Evolutionary conservation across 805 yeast genomes (phyloP).

Genomic region (Hanseniaspora jakobsenii): DNA sequence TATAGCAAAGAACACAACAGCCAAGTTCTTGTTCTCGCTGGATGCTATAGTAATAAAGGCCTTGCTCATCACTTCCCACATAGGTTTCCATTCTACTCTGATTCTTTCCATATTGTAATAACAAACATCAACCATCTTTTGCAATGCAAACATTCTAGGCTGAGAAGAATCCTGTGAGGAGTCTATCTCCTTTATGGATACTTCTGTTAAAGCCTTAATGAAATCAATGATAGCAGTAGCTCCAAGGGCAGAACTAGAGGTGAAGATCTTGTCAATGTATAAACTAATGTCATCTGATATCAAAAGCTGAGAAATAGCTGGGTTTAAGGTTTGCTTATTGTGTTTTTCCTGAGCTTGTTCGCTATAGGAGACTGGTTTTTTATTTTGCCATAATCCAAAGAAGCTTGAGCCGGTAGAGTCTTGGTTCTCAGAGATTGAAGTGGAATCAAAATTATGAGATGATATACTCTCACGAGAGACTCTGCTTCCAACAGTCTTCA

Average conservation of each 20-base stretch:
- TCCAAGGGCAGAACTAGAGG: slow-evolving; percentile 63
- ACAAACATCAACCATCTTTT: slow-evolving; percentile 92
- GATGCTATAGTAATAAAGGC: slow-evolving; percentile 80
- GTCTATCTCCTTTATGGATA: slow-evolving; percentile 81
- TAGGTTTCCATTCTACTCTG: slow-evolving; percentile 88
- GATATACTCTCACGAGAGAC: slow-evolving; percentile 10
- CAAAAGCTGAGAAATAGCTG: slow-evolving; percentile 45
- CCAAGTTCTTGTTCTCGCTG: slow-evolving; percentile 44
- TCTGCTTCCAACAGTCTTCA: slow-evolving; percentile 34
- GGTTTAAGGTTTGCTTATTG: slow-evolving; percentile 55
- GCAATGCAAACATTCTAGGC: slow-evolving; percentile 86
- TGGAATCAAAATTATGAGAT: too few relatives aligned
- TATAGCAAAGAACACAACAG: slow-evolving; percentile 77
- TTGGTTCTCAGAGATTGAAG: too few relatives aligned
- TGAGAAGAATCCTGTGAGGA: slow-evolving; percentile 69
- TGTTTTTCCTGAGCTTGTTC: slow-evolving; percentile 61
- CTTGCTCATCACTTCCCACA: slow-evolving; percentile 89
- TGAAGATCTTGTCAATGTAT: slow-evolving; percentile 74
- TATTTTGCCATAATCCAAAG: slow-evolving; percentile 47
- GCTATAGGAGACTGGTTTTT: slow-evolving; percentile 39
- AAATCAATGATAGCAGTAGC: slow-evolving; percentile 81
- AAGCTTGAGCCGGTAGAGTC: too few relatives aligned
- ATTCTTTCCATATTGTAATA: slow-evolving; percentile 95
- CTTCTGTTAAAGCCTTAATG: slow-evolving; percentile 74
- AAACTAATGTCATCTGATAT: slow-evolving; percentile 60